These are phyloP conservation scores for Strobilomyces echinocephalus DNA, from an alignment of 768 basidiomycete species.

Conservation along the genomic window DNA sequence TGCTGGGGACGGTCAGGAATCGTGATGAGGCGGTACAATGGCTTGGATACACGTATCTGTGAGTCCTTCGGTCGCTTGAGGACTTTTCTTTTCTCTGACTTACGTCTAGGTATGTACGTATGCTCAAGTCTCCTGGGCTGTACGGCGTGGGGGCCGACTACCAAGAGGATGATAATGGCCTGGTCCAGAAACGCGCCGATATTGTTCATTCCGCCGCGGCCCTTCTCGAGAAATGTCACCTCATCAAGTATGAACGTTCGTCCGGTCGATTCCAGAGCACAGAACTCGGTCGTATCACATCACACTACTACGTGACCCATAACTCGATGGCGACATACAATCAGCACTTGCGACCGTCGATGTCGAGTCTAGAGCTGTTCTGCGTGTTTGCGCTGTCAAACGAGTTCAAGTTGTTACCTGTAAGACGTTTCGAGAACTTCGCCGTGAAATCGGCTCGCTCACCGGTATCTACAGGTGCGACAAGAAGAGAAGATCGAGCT, in stretches of 20 bases:
- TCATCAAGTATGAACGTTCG: constrained; percentile 67
- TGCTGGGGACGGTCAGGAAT: constrained; percentile 90
- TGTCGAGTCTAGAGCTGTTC: constrained; percentile 77
- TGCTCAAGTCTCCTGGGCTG: constrained; percentile 83
- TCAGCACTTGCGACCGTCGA: constrained; percentile 82
- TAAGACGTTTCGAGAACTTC: constrained; percentile 14
- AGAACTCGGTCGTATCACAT: constrained; percentile 1
- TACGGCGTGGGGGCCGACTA: constrained; percentile 91
- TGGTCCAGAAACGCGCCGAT: constrained; percentile 92
- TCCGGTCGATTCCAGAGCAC: constrained; percentile 6
- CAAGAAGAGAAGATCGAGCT: constrained; percentile 49
- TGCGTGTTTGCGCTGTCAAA: constrained; percentile 1
- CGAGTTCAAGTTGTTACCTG: constrained; percentile 4
- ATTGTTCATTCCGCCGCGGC: constrained; percentile 92
- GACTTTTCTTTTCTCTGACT: constrained; percentile 6
- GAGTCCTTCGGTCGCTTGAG: constrained; percentile 28
- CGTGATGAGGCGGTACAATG: constrained; percentile 97
- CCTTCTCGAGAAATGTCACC: constrained; percentile 87
- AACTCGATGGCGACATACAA: constrained; percentile 96
- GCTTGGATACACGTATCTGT: constrained; percentile 94
- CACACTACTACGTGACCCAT: constrained; percentile 45
- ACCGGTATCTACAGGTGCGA: constrained; percentile 44
- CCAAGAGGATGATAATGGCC: constrained; percentile 72
- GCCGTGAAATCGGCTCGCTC: neutral
- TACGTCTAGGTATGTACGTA: constrained; percentile 75